phyloP scores from a whole-genome alignment of 495 filamentous ascomycete genomes.

The Penicillium arizonense region DNA sequence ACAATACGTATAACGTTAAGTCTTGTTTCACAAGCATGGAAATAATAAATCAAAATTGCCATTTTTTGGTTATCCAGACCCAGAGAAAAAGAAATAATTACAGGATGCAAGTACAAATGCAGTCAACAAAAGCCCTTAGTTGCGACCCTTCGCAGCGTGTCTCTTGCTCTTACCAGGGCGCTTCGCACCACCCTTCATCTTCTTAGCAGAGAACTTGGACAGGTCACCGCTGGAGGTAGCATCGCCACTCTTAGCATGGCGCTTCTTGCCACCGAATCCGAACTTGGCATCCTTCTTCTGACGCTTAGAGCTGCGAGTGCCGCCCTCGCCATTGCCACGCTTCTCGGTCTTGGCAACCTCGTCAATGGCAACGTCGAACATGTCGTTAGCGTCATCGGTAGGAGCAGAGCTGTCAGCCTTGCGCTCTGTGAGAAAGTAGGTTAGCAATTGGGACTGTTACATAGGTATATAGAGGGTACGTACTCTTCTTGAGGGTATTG shows the following conservation, averaged over 20 bases:
- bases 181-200: constrained; percentile 70
- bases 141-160: constrained; percentile 37
- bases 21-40: neutral
- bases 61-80: constrained; percentile 9
- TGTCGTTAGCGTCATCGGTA: constrained; percentile 71
- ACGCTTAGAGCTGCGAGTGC: constrained; percentile 62
- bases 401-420: constrained; percentile 65
- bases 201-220: constrained; percentile 71
- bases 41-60: constrained; percentile 11
- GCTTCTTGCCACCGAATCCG: constrained; percentile 94
- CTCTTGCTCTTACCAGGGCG: constrained; percentile 68
- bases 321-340: constrained; percentile 34
- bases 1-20: neutral
- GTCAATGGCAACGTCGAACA: constrained; percentile 94
- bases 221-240: constrained; percentile 75
- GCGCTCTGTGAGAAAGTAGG: constrained; percentile 62
- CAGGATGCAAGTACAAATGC: constrained; percentile 10
- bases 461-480: constrained; percentile 6
- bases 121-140: constrained; percentile 14
- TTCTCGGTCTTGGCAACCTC: constrained; percentile 59
- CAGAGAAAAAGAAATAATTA: constrained; percentile 13
- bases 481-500: constrained; percentile 89
- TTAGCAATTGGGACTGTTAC: constrained; percentile 13
- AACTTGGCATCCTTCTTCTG: constrained; percentile 91
- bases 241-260: constrained; percentile 82